phyloP scores from a whole-genome alignment of 306 rosid species.

The Malus fusca region DNA sequence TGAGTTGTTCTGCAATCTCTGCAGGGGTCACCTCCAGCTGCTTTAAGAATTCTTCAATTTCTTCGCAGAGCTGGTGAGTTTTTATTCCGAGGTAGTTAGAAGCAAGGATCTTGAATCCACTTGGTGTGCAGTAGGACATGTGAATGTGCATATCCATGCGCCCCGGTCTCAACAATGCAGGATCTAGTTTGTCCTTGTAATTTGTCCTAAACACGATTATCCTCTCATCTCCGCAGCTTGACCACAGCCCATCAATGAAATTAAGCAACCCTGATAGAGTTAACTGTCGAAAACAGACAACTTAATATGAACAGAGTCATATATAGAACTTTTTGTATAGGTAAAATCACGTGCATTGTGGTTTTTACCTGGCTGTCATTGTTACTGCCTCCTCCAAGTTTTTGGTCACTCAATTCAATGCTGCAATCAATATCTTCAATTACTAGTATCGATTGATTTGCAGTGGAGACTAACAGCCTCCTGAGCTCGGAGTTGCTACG shows the following conservation, averaged over 20 bases:
- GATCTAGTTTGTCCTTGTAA: slow-evolving; percentile 35
- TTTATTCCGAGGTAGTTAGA: slow-evolving; percentile 22
- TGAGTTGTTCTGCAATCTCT: slow-evolving; percentile 40
- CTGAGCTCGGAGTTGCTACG: slow-evolving; percentile 11
- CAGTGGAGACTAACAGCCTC: slow-evolving; percentile 23
- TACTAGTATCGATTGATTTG: slow-evolving; percentile 42
- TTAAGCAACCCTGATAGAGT: slow-evolving; percentile 45
- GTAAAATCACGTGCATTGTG: background rate
- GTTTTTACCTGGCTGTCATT: slow-evolving; percentile 15
- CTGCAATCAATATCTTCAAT: slow-evolving; percentile 56
- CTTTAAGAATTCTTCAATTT: slow-evolving; percentile 28
- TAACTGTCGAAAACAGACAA: slow-evolving; percentile 16
- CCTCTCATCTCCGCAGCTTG: slow-evolving; percentile 35
- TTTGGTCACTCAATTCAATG: slow-evolving; percentile 26
- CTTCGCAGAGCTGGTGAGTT: slow-evolving; percentile 26
- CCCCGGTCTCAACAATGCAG: slow-evolving; percentile 55
- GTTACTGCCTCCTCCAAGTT: background rate
- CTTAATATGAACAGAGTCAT: background rate
- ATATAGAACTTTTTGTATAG: background rate
- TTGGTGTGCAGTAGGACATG: slow-evolving; percentile 31
- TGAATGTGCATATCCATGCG: slow-evolving; percentile 49
- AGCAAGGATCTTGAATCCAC: slow-evolving; percentile 33
- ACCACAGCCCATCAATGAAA: slow-evolving; percentile 38
- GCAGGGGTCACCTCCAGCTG: slow-evolving; percentile 45
- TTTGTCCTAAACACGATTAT: slow-evolving; percentile 39